Evolutionary conservation across 2,329 filamentous ascomycete genomes (phyloP).

Genomic region (Cylindrodendrum hubeiense): DNA sequence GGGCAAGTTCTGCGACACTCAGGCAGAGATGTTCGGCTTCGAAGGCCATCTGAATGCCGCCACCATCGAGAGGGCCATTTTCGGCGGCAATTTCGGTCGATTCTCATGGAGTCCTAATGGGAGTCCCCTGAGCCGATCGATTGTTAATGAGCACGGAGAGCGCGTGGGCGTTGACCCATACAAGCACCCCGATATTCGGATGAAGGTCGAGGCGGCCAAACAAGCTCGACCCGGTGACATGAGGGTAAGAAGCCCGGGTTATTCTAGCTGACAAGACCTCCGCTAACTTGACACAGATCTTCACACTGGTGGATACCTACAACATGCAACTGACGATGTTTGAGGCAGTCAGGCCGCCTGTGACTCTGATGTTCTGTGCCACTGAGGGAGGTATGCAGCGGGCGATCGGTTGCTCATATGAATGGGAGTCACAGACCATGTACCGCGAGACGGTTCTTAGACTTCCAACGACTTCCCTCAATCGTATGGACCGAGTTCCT

Average conservation of each 20-base stretch:
- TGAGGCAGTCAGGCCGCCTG: slow-evolving; percentile 44
- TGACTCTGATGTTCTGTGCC: slow-evolving; percentile 44
- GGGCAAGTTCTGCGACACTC: slow-evolving; percentile 46
- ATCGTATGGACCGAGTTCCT: slow-evolving; percentile 42
- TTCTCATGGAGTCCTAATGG: slow-evolving; percentile 46
- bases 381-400: slow-evolving; percentile 45
- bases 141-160: slow-evolving; percentile 44
- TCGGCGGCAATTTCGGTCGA: slow-evolving; percentile 46
- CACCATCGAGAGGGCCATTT: slow-evolving; percentile 46
- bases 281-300: slow-evolving; percentile 40
- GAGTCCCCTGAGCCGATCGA: slow-evolving; percentile 43
- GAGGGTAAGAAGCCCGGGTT: slow-evolving; percentile 35
- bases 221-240: slow-evolving; percentile 43
- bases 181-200: slow-evolving; percentile 38
- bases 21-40: slow-evolving; percentile 49
- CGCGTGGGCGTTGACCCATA: slow-evolving; percentile 43
- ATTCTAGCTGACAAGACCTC: not conserved
- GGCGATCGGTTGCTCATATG: slow-evolving; percentile 43
- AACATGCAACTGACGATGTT: slow-evolving; percentile 52
- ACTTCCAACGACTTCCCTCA: slow-evolving; percentile 38
- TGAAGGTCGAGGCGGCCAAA: slow-evolving; percentile 44
- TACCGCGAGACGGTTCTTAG: slow-evolving; percentile 44
- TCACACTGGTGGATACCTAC: slow-evolving; percentile 53
- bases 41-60: slow-evolving; percentile 48
- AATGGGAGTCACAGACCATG: slow-evolving; percentile 45